phyloP scores from a whole-genome alignment of 164 flowering plant species.

The Dillenia turbinata region DNA sequence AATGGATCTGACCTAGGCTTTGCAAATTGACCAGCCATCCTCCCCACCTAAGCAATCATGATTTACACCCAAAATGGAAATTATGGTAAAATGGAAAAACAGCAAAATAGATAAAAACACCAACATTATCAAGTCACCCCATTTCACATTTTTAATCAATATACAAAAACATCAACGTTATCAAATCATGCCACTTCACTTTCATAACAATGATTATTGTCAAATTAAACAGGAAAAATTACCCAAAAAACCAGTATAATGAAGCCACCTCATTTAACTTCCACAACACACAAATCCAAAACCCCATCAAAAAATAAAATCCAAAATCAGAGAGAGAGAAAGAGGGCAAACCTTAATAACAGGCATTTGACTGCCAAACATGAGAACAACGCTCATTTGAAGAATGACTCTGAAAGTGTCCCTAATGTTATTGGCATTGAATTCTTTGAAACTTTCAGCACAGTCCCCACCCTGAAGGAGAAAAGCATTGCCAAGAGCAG shows the following conservation, averaged over 20 bases:
- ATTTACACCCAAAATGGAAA: neutral
- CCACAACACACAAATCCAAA: too few relatives aligned
- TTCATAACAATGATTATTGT: too few relatives aligned
- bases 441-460: constrained; percentile 39
- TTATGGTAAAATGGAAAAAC: neutral
- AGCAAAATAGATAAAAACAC: too few relatives aligned
- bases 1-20: constrained; percentile 35
- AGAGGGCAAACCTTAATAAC: constrained; percentile 20
- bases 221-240: neutral
- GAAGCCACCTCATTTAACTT: neutral
- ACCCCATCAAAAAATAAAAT: neutral
- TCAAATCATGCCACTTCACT: too few relatives aligned
- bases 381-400: constrained; percentile 38
- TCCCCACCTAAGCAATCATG: constrained; percentile 20
- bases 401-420: constrained; percentile 33
- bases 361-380: constrained; percentile 40
- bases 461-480: constrained; percentile 39
- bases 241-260: neutral
- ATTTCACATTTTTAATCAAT: too few relatives aligned
- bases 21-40: constrained; percentile 39
- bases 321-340: neutral
- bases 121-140: too few relatives aligned
- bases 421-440: constrained; percentile 30
- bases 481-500: constrained; percentile 34
- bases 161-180: too few relatives aligned